These are phyloP conservation scores for Coccomyxa sp. DNA, from an alignment of 139 green algal species.

Conservation along the genomic window DNA sequence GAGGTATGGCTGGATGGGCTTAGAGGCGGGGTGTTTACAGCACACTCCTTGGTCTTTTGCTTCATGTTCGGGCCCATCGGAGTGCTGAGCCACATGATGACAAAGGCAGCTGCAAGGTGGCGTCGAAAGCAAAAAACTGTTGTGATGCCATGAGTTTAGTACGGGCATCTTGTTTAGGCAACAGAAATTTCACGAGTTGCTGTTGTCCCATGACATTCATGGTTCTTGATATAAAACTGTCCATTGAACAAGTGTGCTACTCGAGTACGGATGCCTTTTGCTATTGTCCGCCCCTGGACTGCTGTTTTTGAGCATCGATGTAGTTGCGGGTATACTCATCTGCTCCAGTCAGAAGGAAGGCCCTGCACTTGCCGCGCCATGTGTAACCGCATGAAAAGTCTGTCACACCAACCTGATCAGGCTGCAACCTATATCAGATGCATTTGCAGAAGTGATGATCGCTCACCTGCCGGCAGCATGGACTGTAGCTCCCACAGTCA, in stretches of 20 bases:
- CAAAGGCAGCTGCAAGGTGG: slow-evolving; percentile 18
- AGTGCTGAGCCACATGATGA: slow-evolving; percentile 68
- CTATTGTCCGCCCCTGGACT: no score
- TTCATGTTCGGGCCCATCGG: slow-evolving; percentile 88
- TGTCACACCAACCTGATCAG: no score
- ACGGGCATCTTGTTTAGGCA: neutral
- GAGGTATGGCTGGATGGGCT: slow-evolving; percentile 70
- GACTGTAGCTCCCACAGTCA: no score
- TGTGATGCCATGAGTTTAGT: neutral
- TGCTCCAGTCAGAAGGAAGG: no score
- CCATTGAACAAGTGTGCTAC: neutral
- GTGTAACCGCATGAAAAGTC: no score
- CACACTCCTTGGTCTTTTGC: slow-evolving; percentile 74
- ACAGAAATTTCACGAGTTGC: neutral
- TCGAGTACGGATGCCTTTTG: neutral
- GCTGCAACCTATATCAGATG: no score
- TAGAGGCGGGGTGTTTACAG: slow-evolving; percentile 38
- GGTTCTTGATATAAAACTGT: neutral
- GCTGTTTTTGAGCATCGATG: no score
- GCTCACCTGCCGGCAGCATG: no score
- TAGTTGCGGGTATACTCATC: no score
- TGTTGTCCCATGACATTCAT: neutral
- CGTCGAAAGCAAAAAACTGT: neutral
- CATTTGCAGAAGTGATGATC: no score
- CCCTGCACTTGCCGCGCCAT: no score